These are phyloP conservation scores for Auriscalpium orientale DNA, from an alignment of 768 basidiomycete genomes.

Conservation along the genomic window DNA sequence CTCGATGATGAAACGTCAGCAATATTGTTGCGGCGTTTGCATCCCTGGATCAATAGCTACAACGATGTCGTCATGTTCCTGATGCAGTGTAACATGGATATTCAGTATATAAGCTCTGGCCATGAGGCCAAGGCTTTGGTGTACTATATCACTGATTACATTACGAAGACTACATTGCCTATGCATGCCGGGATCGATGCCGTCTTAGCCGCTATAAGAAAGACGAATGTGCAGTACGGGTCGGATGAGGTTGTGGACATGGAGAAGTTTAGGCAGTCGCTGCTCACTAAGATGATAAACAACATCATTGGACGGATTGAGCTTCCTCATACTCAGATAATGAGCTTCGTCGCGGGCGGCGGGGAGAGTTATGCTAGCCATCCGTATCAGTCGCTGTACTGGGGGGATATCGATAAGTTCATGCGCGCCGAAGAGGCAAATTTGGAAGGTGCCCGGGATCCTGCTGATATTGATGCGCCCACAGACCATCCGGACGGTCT, in stretches of 20 bases:
- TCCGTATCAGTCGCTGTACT: not conserved
- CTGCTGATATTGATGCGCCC: not conserved
- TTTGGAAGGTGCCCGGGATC: not conserved
- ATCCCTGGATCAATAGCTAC: conserved; percentile 37
- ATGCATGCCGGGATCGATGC: conserved; percentile 24
- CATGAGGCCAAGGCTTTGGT: conserved; percentile 32
- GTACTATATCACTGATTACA: conserved; percentile 45
- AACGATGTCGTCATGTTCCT: conserved; percentile 18
- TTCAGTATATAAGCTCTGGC: conserved; percentile 38
- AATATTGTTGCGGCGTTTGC: conserved; percentile 23
- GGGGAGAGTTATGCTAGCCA: not conserved
- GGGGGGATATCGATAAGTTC: not conserved
- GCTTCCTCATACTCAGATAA: not conserved
- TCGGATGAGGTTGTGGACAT: not conserved
- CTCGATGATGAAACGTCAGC: conserved; percentile 28
- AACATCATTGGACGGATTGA: not conserved
- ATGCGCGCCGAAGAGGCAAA: not conserved
- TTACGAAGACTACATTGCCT: conserved; percentile 36
- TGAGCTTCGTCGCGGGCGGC: not conserved
- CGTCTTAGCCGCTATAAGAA: not conserved
- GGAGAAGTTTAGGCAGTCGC: not conserved
- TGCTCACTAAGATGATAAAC: not conserved
- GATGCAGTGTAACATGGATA: conserved; percentile 39
- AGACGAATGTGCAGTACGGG: not conserved
- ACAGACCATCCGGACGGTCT: not conserved